These are phyloP conservation scores for Hypholoma sublateritium DNA, from an alignment of 768 basidiomycete genomes.

Conservation along the genomic window DNA sequence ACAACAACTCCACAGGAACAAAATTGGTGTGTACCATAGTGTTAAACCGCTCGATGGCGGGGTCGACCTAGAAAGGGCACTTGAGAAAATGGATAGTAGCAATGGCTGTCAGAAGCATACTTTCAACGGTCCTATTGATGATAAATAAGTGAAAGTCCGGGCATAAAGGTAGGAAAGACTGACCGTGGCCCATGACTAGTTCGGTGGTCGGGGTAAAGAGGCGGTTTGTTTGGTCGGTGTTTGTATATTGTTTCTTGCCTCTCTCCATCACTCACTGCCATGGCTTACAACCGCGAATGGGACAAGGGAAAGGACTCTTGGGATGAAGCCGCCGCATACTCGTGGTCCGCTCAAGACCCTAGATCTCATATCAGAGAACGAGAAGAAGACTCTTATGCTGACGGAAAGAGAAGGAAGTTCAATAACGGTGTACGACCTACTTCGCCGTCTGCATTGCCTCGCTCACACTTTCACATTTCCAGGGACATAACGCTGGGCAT, in stretches of 20 bases:
- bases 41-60: conserved; percentile 60
- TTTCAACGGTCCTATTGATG: conserved; percentile 55
- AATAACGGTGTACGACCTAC: conserved; percentile 66
- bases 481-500: conserved; percentile 50
- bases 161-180: conserved; percentile 16
- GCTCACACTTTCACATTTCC: conserved; percentile 20
- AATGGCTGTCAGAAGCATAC: conserved; percentile 27
- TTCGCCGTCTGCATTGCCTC: conserved; percentile 5
- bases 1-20: conserved; percentile 5
- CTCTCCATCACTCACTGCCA: conserved; percentile 28
- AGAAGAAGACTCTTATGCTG: conserved; percentile 69
- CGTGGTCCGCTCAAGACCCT: conserved; percentile 32
- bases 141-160: conserved; percentile 13
- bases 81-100: not conserved
- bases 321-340: conserved; percentile 36
- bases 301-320: conserved; percentile 73
- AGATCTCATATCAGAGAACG: conserved; percentile 48
- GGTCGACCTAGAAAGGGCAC: conserved; percentile 41
- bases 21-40: conserved; percentile 37
- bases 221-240: conserved; percentile 38
- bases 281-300: conserved; percentile 87
- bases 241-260: conserved; percentile 31
- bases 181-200: conserved; percentile 55
- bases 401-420: conserved; percentile 78
- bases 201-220: conserved; percentile 20